Conservation (phyloP, 1,284 basidiomycete species). For the Papiliotrema terrestris region DNA sequence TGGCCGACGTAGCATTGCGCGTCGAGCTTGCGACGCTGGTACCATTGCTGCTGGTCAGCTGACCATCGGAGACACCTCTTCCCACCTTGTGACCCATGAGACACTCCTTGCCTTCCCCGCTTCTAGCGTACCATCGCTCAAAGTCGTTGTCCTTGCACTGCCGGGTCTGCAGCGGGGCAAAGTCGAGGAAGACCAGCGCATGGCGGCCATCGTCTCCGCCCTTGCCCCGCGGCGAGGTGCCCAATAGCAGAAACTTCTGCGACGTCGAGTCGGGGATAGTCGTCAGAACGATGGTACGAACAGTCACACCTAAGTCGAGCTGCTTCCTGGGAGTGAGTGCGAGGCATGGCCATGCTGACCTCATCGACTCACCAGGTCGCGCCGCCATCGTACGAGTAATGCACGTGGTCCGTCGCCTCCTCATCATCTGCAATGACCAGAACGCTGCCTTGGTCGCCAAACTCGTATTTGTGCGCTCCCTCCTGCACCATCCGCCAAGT, state of each 20-base stretch:
- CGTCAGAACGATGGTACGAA: constrained; percentile 72
- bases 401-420: constrained; percentile 65
- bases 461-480: constrained; percentile 90
- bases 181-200: constrained; percentile 78
- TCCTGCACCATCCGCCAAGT: constrained; percentile 75
- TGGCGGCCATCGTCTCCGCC: constrained; percentile 60
- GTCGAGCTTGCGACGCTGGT: constrained; percentile 74
- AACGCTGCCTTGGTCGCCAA: constrained; percentile 83
- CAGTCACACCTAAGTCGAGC: constrained; percentile 64
- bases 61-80: constrained; percentile 1
- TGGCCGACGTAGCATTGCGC: constrained; percentile 89
- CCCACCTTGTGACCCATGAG: constrained; percentile 89
- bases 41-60: constrained; percentile 72
- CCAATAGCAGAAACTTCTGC: constrained; percentile 81
- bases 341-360: neutral
- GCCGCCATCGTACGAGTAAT: constrained; percentile 84
- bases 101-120: constrained; percentile 65
- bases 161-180: constrained; percentile 63
- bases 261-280: constrained; percentile 90
- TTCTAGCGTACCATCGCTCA: constrained; percentile 82
- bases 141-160: constrained; percentile 75
- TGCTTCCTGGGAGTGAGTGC: constrained; percentile 56
- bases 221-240: constrained; percentile 66
- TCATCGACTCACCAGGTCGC: constrained; percentile 65
- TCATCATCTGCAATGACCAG: constrained; percentile 86